Conservation (phyloP, 768 basidiomycete species). For the Leucocoprinus sp. region DNA sequence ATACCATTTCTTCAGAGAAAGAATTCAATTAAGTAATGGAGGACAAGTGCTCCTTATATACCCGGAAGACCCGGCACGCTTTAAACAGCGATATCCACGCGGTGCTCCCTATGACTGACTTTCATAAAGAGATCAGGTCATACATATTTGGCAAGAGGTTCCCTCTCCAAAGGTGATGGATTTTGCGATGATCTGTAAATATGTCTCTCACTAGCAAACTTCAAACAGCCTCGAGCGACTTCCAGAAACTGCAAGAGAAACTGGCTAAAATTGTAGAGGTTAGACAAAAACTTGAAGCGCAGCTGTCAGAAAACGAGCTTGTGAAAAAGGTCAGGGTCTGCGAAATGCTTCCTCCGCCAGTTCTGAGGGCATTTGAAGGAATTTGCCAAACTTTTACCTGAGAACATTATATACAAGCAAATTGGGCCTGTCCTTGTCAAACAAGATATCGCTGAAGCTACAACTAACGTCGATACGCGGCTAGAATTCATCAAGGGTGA, state of each 20-base stretch:
- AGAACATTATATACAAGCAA: conserved; percentile 83
- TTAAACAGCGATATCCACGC: background rate
- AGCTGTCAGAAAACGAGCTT: conserved; percentile 83
- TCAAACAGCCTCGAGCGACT: conserved; percentile 65
- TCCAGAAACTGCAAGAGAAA: conserved; percentile 75
- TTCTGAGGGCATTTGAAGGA: conserved; percentile 46
- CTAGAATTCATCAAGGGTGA: conserved; percentile 83
- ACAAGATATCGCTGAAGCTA: conserved; percentile 85
- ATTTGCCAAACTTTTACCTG: conserved; percentile 62
- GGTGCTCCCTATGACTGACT: background rate
- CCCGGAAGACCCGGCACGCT: background rate
- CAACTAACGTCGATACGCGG: conserved; percentile 80
- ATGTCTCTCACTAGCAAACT: conserved; percentile 56
- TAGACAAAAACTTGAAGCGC: conserved; percentile 82
- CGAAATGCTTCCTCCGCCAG: background rate
- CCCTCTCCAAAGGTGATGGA: background rate
- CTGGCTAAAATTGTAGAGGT: conserved; percentile 68
- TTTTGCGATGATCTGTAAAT: conserved; percentile 8
- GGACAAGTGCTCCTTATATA: background rate
- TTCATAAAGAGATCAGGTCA: background rate
- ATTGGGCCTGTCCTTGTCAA: conserved; percentile 86
- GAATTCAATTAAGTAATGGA: background rate
- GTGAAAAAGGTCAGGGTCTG: conserved; percentile 66
- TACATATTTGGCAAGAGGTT: background rate
- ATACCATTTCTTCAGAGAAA: conserved; percentile 20